These are phyloP conservation scores for Medicago lupulina DNA, from an alignment of 306 rosid genomes.

Conservation along the genomic window DNA sequence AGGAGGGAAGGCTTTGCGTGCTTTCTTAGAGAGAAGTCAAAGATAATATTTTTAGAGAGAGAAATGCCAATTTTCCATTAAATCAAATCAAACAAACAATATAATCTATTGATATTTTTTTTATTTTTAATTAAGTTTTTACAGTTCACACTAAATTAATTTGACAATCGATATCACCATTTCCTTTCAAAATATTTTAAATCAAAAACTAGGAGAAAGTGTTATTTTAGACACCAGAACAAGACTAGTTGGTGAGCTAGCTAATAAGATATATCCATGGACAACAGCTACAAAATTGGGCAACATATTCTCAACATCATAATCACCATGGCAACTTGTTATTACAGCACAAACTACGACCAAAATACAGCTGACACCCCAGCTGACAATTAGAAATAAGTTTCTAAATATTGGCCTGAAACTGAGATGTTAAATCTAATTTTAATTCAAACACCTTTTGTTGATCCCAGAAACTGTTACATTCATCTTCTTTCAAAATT, in stretches of 20 bases:
- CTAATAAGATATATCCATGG: slow-evolving; percentile 1
- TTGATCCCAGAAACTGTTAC: neutral
- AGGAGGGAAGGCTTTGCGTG: too few relatives aligned
- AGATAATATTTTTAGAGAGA: too few relatives aligned
- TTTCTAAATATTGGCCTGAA: neutral
- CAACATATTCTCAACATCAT: slow-evolving; percentile 19
- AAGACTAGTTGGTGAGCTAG: neutral
- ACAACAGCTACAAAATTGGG: neutral
- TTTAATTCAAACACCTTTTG: neutral
- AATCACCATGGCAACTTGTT: slow-evolving; percentile 25
- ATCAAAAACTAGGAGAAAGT: neutral
- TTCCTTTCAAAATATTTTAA: too few relatives aligned
- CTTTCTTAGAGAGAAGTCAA: too few relatives aligned
- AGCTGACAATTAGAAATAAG: neutral
- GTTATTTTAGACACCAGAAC: neutral
- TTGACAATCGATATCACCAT: too few relatives aligned
- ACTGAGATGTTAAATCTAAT: neutral
- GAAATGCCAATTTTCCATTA: too few relatives aligned
- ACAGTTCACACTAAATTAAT: too few relatives aligned
- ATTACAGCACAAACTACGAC: slow-evolving; percentile 27
- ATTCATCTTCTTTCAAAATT: slow-evolving; percentile 13
- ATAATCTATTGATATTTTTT: too few relatives aligned
- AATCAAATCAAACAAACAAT: too few relatives aligned
- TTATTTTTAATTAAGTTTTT: too few relatives aligned
- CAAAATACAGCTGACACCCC: slow-evolving; percentile 6